A percentile compares a stretch with the other conserved stretches of the same genome.
Conservation (phyloP, 805 yeast species). For the Wickerhamomyces bovis region DNA sequence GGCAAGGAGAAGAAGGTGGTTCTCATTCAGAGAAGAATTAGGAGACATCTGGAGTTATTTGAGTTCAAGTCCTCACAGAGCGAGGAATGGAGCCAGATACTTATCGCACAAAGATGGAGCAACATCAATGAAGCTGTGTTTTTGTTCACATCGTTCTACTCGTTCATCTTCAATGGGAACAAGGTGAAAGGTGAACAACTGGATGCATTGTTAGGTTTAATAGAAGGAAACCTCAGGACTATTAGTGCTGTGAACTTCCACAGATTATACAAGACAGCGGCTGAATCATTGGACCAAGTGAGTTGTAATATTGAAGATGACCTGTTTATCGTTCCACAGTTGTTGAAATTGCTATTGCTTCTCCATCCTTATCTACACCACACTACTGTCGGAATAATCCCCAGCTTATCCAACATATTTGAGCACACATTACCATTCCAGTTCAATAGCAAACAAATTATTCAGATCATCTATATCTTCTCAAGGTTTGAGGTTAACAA, state of each 20-base stretch:
- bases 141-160: constrained; percentile 29
- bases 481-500: not conserved
- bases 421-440: not conserved
- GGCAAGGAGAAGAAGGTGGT: constrained; percentile 42
- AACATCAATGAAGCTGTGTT: constrained; percentile 9
- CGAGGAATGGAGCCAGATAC: constrained; percentile 15
- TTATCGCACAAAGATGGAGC: not conserved
- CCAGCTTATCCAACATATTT: constrained; percentile 1
- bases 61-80: constrained; percentile 20
- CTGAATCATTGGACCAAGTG: not conserved
- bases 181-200: constrained; percentile 3
- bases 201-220: not conserved
- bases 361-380: not conserved
- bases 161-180: constrained; percentile 13
- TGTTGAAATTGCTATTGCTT: not conserved
- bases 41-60: constrained; percentile 33
- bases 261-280: not conserved
- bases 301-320: not conserved
- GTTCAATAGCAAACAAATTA: not conserved
- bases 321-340: not conserved
- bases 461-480: constrained; percentile 3
- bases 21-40: constrained; percentile 43
- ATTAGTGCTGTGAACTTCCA: not conserved
- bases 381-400: not conserved
- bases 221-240: not conserved